Evolutionary conservation across 2,329 filamentous ascomycete genomes (phyloP).

Genomic region (Lojkania enalia): DNA sequence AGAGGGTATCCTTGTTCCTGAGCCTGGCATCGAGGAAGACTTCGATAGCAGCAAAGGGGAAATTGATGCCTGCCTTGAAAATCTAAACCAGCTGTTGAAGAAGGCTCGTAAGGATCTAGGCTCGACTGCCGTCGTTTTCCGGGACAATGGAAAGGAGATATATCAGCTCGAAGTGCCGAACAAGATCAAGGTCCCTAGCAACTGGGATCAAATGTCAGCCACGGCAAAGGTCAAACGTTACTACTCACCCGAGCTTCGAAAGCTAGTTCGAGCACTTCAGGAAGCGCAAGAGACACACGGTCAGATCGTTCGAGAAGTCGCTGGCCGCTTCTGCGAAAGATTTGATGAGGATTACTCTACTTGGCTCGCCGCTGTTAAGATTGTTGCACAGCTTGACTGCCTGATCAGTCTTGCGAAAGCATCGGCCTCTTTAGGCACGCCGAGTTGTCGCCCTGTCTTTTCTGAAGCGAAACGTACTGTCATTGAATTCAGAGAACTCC

Average conservation of each 20-base stretch:
- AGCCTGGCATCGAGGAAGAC: conserved; percentile 84
- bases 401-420: conserved; percentile 90
- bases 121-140: conserved; percentile 61
- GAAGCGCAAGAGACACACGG: conserved; percentile 93
- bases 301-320: conserved; percentile 86
- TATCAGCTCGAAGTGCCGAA: conserved; percentile 90
- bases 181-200: conserved; percentile 84
- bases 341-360: conserved; percentile 85
- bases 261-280: conserved; percentile 82
- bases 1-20: conserved; percentile 80
- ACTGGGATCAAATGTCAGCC: conserved; percentile 95
- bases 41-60: conserved; percentile 82
- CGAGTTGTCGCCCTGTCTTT: conserved; percentile 87
- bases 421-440: conserved; percentile 79
- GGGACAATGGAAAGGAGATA: conserved; percentile 91
- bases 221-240: conserved; percentile 89
- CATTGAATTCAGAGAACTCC: conserved; percentile 88
- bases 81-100: conserved; percentile 72
- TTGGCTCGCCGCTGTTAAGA: conserved; percentile 88
- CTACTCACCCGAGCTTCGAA: conserved; percentile 83
- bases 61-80: conserved; percentile 74
- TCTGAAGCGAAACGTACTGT: conserved; percentile 82
- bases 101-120: conserved; percentile 73
- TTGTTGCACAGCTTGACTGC: conserved; percentile 91
- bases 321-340: conserved; percentile 77